These are phyloP conservation scores for Sugiyamaella neomexicana DNA, from an alignment of 1,139 yeast species.

Conservation along the genomic window DNA sequence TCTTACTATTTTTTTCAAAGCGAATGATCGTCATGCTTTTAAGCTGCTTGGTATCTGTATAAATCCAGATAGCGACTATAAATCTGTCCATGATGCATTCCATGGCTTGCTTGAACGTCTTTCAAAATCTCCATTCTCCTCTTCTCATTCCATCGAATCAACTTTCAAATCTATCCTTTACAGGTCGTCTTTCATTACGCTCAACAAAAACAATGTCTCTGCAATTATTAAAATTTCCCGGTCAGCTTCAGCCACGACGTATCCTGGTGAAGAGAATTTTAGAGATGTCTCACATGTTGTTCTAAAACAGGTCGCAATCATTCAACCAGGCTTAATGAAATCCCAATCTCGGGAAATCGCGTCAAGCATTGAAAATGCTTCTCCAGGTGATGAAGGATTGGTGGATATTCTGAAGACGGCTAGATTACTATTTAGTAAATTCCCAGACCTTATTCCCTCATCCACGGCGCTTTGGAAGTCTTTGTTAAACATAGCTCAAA, in stretches of 20 bases:
- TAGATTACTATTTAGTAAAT: slow-evolving; percentile 56
- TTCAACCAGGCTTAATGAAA: slow-evolving; percentile 65
- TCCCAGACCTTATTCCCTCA: slow-evolving; percentile 43
- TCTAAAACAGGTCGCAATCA: slow-evolving; percentile 59
- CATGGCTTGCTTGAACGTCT: slow-evolving; percentile 57
- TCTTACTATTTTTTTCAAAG: slow-evolving; percentile 21
- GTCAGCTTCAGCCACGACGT: background rate
- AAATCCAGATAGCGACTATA: slow-evolving; percentile 60
- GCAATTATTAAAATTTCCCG: slow-evolving; percentile 53
- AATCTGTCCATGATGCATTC: slow-evolving; percentile 58
- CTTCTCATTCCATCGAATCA: background rate
- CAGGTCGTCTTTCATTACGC: slow-evolving; percentile 61
- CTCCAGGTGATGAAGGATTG: slow-evolving; percentile 37
- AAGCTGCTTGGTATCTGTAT: slow-evolving; percentile 34
- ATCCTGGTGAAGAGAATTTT: slow-evolving; percentile 36
- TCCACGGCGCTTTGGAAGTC: slow-evolving; percentile 33
- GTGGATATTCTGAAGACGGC: slow-evolving; percentile 57
- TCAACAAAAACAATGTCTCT: slow-evolving; percentile 64
- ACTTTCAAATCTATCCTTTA: slow-evolving; percentile 55
- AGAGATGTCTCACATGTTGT: slow-evolving; percentile 50
- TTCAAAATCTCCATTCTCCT: slow-evolving; percentile 3
- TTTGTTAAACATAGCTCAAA: slow-evolving; percentile 46
- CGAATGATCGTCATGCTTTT: slow-evolving; percentile 23
- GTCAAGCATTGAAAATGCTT: slow-evolving; percentile 41
- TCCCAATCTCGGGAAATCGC: slow-evolving; percentile 57